phyloP scores from a whole-genome alignment of 1,284 basidiomycete species.

The Cerrena zonata region DNA sequence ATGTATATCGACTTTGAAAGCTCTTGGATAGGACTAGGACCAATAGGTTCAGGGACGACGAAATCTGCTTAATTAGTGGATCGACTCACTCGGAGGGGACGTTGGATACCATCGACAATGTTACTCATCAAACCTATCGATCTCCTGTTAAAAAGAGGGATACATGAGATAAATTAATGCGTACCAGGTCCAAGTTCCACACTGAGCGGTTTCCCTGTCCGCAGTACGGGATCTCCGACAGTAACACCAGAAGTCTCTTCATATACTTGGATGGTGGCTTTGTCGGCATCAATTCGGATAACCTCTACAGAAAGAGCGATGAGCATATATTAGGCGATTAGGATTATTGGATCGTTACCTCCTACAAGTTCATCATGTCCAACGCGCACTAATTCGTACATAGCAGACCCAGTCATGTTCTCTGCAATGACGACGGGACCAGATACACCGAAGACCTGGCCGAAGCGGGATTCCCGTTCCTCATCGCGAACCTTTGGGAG shows the following conservation, averaged over 20 bases:
- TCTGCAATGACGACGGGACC: slow-evolving; percentile 95
- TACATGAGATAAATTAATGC: slow-evolving; percentile 13
- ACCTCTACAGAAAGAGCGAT: slow-evolving; percentile 67
- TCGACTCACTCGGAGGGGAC: slow-evolving; percentile 70
- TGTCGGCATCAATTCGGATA: slow-evolving; percentile 93
- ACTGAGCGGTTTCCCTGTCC: slow-evolving; percentile 94
- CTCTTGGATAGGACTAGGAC: slow-evolving; percentile 82
- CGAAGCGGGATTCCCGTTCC: slow-evolving; percentile 83
- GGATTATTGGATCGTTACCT: slow-evolving; percentile 43
- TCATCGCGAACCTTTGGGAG: slow-evolving; percentile 85
- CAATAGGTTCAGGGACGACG: slow-evolving; percentile 14
- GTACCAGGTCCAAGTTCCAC: slow-evolving; percentile 95
- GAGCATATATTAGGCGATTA: neutral
- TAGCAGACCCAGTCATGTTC: slow-evolving; percentile 92
- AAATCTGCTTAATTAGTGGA: slow-evolving; percentile 12
- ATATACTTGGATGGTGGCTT: slow-evolving; percentile 99
- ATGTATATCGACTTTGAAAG: slow-evolving; percentile 98
- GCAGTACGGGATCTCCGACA: slow-evolving; percentile 94
- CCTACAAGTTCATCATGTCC: slow-evolving; percentile 96
- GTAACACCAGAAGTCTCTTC: slow-evolving; percentile 98
- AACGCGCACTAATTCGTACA: slow-evolving; percentile 95
- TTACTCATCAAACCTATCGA: slow-evolving; percentile 91
- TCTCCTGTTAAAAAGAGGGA: neutral
- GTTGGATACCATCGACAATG: slow-evolving; percentile 96
- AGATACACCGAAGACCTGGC: slow-evolving; percentile 89